Percentiles rank a stretch among this genome's conserved stretches.
These are phyloP conservation scores for Ustulina deusta DNA, from an alignment of 2,329 filamentous ascomycete genomes.

Conservation along the genomic window DNA sequence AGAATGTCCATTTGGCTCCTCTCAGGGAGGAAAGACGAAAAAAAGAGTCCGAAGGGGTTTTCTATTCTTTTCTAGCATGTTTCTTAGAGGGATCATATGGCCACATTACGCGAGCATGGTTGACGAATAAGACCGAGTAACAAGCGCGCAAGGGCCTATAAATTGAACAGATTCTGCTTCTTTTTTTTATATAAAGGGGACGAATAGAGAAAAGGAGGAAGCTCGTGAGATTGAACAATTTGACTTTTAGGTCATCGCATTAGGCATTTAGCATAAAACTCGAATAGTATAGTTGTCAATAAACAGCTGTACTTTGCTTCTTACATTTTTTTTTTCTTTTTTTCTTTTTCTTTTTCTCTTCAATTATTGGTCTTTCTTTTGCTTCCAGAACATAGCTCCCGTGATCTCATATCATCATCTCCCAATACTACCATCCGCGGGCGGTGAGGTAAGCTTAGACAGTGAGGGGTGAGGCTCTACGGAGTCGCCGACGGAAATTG, in stretches of 20 bases:
- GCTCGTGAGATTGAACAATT: constrained; percentile 25
- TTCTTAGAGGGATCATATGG: constrained; percentile 18
- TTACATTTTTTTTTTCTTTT: no score
- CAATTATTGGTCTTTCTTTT: neutral
- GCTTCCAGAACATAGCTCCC: neutral
- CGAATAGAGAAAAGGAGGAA: constrained; percentile 1
- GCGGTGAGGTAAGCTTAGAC: constrained; percentile 21
- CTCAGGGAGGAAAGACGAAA: constrained; percentile 3
- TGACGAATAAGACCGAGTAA: constrained; percentile 18
- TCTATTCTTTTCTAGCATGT: constrained; percentile 16
- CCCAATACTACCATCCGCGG: neutral
- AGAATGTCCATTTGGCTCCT: constrained; percentile 25
- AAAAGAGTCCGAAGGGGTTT: neutral
- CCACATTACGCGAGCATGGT: constrained; percentile 26
- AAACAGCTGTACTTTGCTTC: neutral
- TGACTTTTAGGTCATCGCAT: constrained; percentile 12
- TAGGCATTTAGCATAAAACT: constrained; percentile 23
- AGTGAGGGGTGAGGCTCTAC: constrained; percentile 11
- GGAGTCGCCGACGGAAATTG: constrained; percentile 9
- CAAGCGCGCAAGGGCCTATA: neutral
- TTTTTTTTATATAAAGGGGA: neutral
- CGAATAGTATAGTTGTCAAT: neutral
- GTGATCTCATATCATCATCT: neutral
- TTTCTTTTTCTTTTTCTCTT: neutral
- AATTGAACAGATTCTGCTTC: constrained; percentile 11